phyloP scores from a whole-genome alignment of 148 eudicot species.

The Fagopyrum tataricum region DNA sequence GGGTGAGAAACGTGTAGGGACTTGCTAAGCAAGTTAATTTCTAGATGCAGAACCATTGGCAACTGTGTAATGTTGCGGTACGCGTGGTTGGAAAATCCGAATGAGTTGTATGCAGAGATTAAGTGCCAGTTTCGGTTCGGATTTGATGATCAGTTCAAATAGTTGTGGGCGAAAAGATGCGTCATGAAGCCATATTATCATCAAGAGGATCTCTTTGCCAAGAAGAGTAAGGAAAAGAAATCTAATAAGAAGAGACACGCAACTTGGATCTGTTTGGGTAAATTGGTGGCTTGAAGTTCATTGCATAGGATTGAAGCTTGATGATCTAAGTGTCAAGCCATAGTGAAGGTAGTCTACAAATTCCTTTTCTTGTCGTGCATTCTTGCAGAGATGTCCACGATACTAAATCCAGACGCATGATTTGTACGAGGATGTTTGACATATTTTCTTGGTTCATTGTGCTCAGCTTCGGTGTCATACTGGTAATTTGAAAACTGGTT shows the following conservation, averaged over 20 bases:
- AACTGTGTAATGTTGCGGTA: slow-evolving; percentile 40
- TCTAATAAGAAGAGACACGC: slow-evolving; percentile 1
- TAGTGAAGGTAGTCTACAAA: too few species aligned
- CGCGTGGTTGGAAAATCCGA: slow-evolving; percentile 54
- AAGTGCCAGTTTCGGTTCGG: slow-evolving; percentile 62
- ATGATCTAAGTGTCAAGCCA: too few species aligned
- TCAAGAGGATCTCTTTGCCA: slow-evolving; percentile 35
- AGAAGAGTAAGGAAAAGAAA: slow-evolving; percentile 21
- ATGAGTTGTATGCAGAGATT: slow-evolving; percentile 46
- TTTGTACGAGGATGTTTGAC: too few species aligned
- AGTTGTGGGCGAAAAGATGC: slow-evolving; percentile 70
- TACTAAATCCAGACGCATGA: too few species aligned
- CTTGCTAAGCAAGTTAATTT: slow-evolving; percentile 50
- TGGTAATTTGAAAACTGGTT: too few species aligned
- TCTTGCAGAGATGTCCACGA: too few species aligned
- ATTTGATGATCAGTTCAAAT: slow-evolving; percentile 32
- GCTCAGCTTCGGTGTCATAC: too few species aligned
- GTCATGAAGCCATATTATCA: slow-evolving; percentile 35
- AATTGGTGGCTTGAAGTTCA: too few species aligned
- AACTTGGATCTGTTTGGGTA: too few species aligned
- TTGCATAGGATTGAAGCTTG: too few species aligned
- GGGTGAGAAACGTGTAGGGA: slow-evolving; percentile 62
- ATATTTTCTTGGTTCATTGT: too few species aligned
- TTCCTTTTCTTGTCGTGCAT: too few species aligned
- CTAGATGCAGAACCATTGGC: slow-evolving; percentile 39